Conservation (phyloP, 352 stramenopile genomes). For the Phytophthora pseudosyringae region DNA sequence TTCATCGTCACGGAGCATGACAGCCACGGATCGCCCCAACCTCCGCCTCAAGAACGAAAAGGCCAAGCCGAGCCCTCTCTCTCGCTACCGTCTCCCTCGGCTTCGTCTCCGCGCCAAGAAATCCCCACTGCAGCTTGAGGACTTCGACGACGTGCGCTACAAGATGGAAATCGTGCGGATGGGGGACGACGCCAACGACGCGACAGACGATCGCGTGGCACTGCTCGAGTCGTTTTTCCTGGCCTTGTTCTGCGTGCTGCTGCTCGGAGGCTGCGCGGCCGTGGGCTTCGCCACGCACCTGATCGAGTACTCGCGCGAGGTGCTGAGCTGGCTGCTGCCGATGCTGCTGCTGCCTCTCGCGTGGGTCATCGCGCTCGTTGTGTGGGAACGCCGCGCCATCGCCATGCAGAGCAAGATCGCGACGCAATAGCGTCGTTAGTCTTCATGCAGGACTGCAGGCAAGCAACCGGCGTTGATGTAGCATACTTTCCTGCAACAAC, state of each 20-base stretch:
- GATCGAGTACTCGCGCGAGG: slow-evolving; percentile 38
- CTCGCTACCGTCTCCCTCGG: slow-evolving; percentile 13
- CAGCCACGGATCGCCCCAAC: slow-evolving; percentile 4
- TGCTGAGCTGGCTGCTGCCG: slow-evolving; percentile 47
- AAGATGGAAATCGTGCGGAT: slow-evolving; percentile 62
- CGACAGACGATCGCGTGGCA: slow-evolving; percentile 12
- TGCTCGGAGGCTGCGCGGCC: slow-evolving; percentile 43
- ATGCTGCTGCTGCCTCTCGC: slow-evolving; percentile 56
- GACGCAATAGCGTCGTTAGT: slow-evolving; percentile 5
- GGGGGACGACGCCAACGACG: slow-evolving; percentile 12
- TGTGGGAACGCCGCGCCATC: slow-evolving; percentile 48
- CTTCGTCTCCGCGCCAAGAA: slow-evolving; percentile 24
- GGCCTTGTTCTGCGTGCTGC: slow-evolving; percentile 25
- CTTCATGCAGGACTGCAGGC: no score
- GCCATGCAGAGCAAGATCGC: slow-evolving; percentile 39
- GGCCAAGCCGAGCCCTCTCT: slow-evolving; percentile 14
- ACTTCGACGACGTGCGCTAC: slow-evolving; percentile 75
- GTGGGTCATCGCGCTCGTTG: slow-evolving; percentile 53
- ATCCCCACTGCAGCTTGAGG: slow-evolving; percentile 47
- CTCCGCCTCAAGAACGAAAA: slow-evolving; percentile 15
- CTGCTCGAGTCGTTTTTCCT: slow-evolving; percentile 48
- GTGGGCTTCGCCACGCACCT: slow-evolving; percentile 49
- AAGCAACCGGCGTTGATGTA: no score
- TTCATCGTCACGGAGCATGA: slow-evolving; percentile 4
- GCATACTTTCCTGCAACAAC: no score